Evolutionary conservation across 768 basidiomycete genomes (phyloP).

Genomic region (Tylopilus sp.): DNA sequence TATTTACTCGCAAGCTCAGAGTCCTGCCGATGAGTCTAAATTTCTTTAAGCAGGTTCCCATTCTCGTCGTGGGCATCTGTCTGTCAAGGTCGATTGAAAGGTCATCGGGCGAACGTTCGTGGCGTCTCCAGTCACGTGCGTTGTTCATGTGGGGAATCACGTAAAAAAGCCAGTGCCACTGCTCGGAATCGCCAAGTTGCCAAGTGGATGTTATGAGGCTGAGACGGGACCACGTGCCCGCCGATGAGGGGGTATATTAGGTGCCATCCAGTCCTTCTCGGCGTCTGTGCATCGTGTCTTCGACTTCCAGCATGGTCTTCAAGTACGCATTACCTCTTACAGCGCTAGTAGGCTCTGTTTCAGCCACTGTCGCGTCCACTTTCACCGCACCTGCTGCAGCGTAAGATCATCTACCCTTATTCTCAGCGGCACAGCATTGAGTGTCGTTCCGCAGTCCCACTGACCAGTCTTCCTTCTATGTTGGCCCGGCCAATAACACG

Average conservation of each 20-base stretch:
- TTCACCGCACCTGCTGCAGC: slow-evolving; percentile 30
- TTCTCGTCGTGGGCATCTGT: too few species aligned
- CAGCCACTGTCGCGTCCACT: slow-evolving; percentile 21
- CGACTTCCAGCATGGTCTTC: slow-evolving; percentile 15
- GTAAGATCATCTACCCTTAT: slow-evolving; percentile 12
- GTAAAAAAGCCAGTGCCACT: neutral
- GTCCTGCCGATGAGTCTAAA: too few species aligned
- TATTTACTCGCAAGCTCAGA: too few species aligned
- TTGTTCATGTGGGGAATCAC: too few species aligned
- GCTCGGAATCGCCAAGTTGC: neutral
- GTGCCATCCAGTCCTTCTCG: neutral
- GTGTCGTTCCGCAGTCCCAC: slow-evolving; percentile 20
- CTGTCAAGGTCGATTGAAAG: too few species aligned
- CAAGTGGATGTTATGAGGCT: neutral
- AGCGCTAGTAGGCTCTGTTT: slow-evolving; percentile 16
- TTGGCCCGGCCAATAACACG: slow-evolving; percentile 41
- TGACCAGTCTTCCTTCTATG: slow-evolving; percentile 36
- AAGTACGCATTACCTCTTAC: slow-evolving; percentile 13
- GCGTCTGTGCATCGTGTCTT: neutral
- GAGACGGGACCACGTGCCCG: slow-evolving; percentile 10
- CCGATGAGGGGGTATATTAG: slow-evolving; percentile 9
- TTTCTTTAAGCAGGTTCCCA: too few species aligned
- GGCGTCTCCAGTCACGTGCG: neutral
- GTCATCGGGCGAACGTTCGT: neutral
- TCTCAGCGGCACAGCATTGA: neutral